Percentiles rank a stretch among this genome's conserved stretches.
Conservation (phyloP, 2,329 filamentous ascomycete species). For the Botryotinia convoluta region DNA sequence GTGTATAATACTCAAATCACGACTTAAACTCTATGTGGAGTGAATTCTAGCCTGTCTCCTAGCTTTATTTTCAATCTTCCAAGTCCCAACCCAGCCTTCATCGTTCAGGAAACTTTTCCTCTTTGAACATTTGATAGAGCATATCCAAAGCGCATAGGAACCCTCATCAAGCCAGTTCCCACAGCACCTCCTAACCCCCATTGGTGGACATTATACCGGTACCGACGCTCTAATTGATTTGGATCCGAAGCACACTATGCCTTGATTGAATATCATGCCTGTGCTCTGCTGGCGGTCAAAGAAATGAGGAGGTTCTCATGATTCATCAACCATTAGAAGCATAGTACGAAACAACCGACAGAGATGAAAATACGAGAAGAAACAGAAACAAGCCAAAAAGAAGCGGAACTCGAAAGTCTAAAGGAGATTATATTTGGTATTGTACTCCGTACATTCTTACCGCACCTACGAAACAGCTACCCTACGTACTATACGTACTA, state of each 20-base stretch:
- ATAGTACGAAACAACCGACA: conserved; percentile 18
- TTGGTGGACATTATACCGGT: conserved; percentile 17
- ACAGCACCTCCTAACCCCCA: conserved; percentile 1
- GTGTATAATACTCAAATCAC: conserved; percentile 10
- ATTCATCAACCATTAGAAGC: conserved; percentile 13
- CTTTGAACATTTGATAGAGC: conserved; percentile 12
- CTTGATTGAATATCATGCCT: conserved; percentile 15
- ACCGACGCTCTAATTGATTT: conserved; percentile 6
- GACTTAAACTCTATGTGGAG: conserved; percentile 12
- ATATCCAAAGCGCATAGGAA: conserved; percentile 10
- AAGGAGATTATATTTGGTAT: background rate
- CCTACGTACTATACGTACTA: background rate
- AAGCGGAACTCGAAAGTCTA: conserved; percentile 9
- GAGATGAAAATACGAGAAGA: conserved; percentile 16
- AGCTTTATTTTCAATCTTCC: background rate
- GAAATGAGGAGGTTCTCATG: conserved; percentile 17
- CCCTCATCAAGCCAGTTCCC: conserved; percentile 11
- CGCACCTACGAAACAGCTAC: background rate
- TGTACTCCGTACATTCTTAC: background rate
- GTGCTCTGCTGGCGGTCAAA: conserved; percentile 21
- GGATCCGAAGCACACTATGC: conserved; percentile 18
- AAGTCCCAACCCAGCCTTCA: conserved; percentile 5
- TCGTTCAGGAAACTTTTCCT: conserved; percentile 13
- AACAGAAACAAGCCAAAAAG: conserved; percentile 4
- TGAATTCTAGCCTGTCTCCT: background rate